Conservation (phyloP, 2,329 filamentous ascomycete genomes). For the Didymella arachidicola region DNA sequence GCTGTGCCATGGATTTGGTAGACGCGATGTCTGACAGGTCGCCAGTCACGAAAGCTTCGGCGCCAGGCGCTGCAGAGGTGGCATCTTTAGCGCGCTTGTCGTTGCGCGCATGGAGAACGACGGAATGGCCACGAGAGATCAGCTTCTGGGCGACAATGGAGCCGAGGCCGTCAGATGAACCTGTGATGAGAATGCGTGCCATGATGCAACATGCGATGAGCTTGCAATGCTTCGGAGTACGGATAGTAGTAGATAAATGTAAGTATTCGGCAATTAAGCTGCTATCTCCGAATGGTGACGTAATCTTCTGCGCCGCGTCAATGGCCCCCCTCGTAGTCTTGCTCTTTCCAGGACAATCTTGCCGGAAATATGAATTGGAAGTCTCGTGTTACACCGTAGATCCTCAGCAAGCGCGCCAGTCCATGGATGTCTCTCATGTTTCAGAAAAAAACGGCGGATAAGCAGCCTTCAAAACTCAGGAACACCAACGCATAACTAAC, state of each 20-base stretch:
- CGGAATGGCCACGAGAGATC: slow-evolving; percentile 60
- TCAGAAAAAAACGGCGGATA: no score
- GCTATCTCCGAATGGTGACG: background rate
- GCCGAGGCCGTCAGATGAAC: slow-evolving; percentile 66
- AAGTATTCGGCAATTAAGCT: background rate
- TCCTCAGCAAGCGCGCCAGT: no score
- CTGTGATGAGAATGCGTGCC: slow-evolving; percentile 63
- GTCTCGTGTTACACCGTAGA: no score
- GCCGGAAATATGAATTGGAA: background rate
- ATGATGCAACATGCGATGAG: slow-evolving; percentile 34
- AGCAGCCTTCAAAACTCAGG: no score
- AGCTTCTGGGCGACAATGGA: slow-evolving; percentile 61
- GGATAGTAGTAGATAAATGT: background rate
- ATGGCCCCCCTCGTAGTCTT: background rate
- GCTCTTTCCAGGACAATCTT: background rate
- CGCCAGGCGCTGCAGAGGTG: slow-evolving; percentile 57
- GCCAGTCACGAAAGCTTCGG: slow-evolving; percentile 60
- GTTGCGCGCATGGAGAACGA: slow-evolving; percentile 66
- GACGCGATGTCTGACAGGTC: slow-evolving; percentile 62
- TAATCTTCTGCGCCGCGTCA: background rate
- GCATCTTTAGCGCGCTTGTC: slow-evolving; percentile 62
- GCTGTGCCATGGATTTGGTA: slow-evolving; percentile 60
- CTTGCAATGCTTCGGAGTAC: background rate
- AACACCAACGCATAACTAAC: no score
- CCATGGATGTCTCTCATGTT: no score